Conservation (phyloP, 805 yeast genomes). For the Pichia ethanolica region DNA sequence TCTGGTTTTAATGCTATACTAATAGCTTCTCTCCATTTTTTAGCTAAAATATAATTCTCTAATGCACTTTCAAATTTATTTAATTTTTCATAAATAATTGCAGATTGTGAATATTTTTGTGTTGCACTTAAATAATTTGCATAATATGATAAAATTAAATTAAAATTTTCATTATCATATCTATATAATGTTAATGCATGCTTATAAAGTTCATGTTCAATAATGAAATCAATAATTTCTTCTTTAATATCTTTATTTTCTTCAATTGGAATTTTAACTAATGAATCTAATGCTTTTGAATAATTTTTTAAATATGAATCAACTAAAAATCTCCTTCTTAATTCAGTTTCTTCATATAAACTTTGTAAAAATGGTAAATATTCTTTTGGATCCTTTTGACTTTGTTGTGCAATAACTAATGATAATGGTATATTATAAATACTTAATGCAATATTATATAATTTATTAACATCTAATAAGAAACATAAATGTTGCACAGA, state of each 20-base stretch:
- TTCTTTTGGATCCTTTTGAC: conserved; percentile 97
- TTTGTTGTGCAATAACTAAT: conserved; percentile 83
- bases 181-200: conserved; percentile 58
- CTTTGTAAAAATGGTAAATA: conserved; percentile 86
- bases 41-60: conserved; percentile 60
- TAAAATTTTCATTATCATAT: conserved; percentile 47
- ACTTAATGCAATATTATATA: conserved; percentile 75
- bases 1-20: conserved; percentile 42
- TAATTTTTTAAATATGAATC: conserved; percentile 69
- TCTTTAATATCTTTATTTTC: conserved; percentile 30
- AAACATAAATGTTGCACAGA: conserved; percentile 82
- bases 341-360: conserved; percentile 57
- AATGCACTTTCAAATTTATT: conserved; percentile 52
- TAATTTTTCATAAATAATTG: conserved; percentile 65
- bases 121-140: conserved; percentile 55
- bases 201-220: conserved; percentile 61
- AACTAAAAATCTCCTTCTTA: conserved; percentile 65
- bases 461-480: conserved; percentile 77
- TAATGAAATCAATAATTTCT: conserved; percentile 64
- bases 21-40: conserved; percentile 82
- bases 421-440: conserved; percentile 77
- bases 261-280: conserved; percentile 41
- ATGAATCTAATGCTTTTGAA: conserved; percentile 61
- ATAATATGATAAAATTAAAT: conserved; percentile 46
- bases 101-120: conserved; percentile 68